These are phyloP conservation scores for Oryza glaberrima DNA, from an alignment of 176 grass and related monocot species.

Conservation along the genomic window DNA sequence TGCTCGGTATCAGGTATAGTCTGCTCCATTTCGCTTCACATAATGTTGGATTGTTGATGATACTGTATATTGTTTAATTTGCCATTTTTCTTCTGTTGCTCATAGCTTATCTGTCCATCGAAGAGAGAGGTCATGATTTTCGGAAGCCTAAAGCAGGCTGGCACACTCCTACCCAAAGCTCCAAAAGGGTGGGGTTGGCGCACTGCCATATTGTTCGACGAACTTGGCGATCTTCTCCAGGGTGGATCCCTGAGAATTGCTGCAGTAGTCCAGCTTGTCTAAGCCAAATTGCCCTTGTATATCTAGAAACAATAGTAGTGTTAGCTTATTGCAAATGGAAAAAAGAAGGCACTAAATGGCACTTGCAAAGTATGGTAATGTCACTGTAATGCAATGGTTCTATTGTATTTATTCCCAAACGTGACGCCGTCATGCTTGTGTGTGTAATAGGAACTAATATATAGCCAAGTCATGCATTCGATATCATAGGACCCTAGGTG, in stretches of 20 bases:
- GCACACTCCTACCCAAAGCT: conserved; percentile 90
- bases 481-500: neutral
- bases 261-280: conserved; percentile 88
- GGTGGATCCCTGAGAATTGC: conserved; percentile 78
- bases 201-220: conserved; percentile 90
- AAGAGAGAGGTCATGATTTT: conserved; percentile 93
- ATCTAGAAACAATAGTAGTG: neutral
- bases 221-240: conserved; percentile 88
- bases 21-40: neutral
- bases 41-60: neutral
- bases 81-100: neutral
- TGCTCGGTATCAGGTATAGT: conserved; percentile 87
- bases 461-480: neutral
- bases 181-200: conserved; percentile 99
- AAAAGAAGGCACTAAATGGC: neutral
- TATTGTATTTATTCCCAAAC: neutral
- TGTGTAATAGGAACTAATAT: conserved; percentile 31
- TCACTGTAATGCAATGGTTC: neutral
- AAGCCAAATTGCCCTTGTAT: conserved; percentile 2
- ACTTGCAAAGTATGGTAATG: neutral
- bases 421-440: neutral
- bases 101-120: conserved; percentile 93
- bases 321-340: neutral
- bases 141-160: conserved; percentile 91
- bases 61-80: neutral